phyloP scores from a whole-genome alignment of 2,329 filamentous ascomycete genomes.

The Xylariomycetidae sp. region DNA sequence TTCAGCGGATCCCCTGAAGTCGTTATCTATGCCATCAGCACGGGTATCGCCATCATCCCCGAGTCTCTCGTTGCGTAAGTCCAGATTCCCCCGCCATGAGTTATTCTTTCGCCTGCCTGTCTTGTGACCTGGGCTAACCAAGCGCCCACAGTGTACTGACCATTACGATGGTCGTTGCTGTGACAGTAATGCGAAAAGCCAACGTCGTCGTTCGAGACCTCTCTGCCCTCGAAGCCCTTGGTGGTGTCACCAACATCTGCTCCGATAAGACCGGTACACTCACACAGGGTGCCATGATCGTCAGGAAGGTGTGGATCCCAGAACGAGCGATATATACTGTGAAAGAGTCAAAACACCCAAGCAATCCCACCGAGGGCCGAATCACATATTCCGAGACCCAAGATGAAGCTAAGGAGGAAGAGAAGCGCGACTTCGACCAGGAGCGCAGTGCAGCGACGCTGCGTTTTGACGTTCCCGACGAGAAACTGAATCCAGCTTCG shows the following conservation, averaged over 20 bases:
- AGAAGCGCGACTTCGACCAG: conserved; percentile 50
- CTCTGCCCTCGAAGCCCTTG: conserved; percentile 61
- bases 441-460: conserved; percentile 55
- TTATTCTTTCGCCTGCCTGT: too few species aligned
- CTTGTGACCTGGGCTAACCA: too few species aligned
- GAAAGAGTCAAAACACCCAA: conserved; percentile 54
- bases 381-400: conserved; percentile 40
- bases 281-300: conserved; percentile 64
- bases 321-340: conserved; percentile 51
- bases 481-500: conserved; percentile 39
- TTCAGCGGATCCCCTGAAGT: conserved; percentile 46
- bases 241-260: conserved; percentile 66
- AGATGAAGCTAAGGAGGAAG: conserved; percentile 29
- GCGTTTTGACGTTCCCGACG: conserved; percentile 57
- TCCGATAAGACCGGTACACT: conserved; percentile 69
- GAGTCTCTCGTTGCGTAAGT: conserved; percentile 58
- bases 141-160: conserved; percentile 47
- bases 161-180: conserved; percentile 63
- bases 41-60: conserved; percentile 57
- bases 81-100: too few species aligned
- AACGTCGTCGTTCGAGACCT: conserved; percentile 62
- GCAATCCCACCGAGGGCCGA: conserved; percentile 53
- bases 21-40: conserved; percentile 51
- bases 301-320: conserved; percentile 60
- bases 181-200: conserved; percentile 57